Base-by-base conservation (phyloP, 768 basidiomycete species). In the Phanerodontia chrysosporium region DNA sequence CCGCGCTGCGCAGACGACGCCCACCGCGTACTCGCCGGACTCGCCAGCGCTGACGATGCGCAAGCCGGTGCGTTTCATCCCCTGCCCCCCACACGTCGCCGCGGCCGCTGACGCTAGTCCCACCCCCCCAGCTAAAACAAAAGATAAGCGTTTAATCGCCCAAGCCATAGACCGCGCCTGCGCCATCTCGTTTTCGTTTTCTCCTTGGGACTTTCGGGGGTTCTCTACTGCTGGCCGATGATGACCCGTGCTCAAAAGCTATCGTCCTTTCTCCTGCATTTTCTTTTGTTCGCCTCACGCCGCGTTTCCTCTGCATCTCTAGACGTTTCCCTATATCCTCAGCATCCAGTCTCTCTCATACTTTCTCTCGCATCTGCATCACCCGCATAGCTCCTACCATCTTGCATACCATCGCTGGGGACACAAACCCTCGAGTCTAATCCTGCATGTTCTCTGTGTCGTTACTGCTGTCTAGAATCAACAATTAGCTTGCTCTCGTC, bases 11-110 rank as follows among this genome's bases (percentile, higher is more conserved):
- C 69, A 67, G 67, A 59, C 57, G 66, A 57, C 57, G 42, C 53
- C 62, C 12, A 48, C 49, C 39, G 53, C 67, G 59, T 62, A 66
- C 25, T 49, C 62, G 44, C 61, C 66, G 42, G 66, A 67, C 51
- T 64, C 66, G n/a, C 68, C 71, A 13, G 66, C 67, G 24, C 62
- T 73, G 27, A 73, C 70, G 67, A 73, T 73, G 72, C 69, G 66
- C 49, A 73, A 71, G 58, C 65, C 72, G 35, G 72, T 73, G 45
- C 57, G 70, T 68, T 8, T 8, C 45, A 18, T 30, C 32, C 44
- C 51, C 35, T 39, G 42, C 48, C 25, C 10, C 48, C n/a, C 48
- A 1, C 36, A 24, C 51, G 4, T 21, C n/a, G 49, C 9, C 44
- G 18, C 24, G 16, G 32, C 24, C 5, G 25, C 60, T 44, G 55